phyloP scores from a whole-genome alignment of 2,329 filamentous ascomycete species.

The Exserohilum rostratum region DNA sequence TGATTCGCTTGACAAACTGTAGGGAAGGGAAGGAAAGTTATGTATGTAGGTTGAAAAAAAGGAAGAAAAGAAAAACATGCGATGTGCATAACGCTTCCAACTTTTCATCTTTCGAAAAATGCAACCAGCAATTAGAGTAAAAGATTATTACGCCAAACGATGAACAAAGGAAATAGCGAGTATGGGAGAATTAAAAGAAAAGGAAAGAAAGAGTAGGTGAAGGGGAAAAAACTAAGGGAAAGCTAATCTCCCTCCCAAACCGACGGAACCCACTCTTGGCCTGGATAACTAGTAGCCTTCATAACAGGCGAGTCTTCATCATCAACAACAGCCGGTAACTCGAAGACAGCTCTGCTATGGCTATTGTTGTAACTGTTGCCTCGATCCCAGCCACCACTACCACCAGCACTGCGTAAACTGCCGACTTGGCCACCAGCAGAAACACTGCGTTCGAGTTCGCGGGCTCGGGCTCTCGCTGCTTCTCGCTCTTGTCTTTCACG shows the following conservation, averaged over 20 bases:
- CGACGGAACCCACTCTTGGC: slow-evolving; percentile 70
- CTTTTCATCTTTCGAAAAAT: no score
- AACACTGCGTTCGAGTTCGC: slow-evolving; percentile 44
- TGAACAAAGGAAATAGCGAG: neutral
- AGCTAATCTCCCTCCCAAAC: slow-evolving; percentile 43
- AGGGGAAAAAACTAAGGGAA: neutral
- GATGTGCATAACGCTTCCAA: no score
- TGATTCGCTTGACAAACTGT: no score
- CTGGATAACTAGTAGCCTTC: slow-evolving; percentile 72
- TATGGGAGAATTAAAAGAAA: neutral
- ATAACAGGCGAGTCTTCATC: slow-evolving; percentile 61
- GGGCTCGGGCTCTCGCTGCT: slow-evolving; percentile 38
- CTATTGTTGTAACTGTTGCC: slow-evolving; percentile 28
- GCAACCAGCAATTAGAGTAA: no score
- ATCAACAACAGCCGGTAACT: slow-evolving; percentile 50
- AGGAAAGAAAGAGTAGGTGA: neutral
- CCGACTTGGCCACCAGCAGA: slow-evolving; percentile 40
- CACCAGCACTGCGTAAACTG: slow-evolving; percentile 39
- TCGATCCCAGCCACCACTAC: slow-evolving; percentile 41
- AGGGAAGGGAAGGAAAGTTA: neutral
- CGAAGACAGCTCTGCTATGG: slow-evolving; percentile 42
- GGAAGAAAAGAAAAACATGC: neutral
- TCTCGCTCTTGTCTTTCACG: slow-evolving; percentile 38
- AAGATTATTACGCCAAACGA: no score
- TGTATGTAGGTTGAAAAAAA: neutral